Conservation (phyloP, 2,329 filamentous ascomycete genomes). For the Diaporthe australafricana region DNA sequence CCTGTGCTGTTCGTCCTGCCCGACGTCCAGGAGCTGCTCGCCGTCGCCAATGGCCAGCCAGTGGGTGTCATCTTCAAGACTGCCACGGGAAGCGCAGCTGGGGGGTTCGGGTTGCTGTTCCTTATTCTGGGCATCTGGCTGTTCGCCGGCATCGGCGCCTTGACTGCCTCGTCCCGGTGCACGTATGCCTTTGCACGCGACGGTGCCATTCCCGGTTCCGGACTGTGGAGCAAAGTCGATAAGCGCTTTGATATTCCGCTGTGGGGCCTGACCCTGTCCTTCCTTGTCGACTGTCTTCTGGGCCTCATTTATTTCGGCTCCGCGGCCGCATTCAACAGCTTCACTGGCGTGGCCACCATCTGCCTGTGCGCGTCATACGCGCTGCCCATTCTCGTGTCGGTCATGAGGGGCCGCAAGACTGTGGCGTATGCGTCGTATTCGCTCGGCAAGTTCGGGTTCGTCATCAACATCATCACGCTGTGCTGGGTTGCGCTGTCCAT, state of each 20-base stretch:
- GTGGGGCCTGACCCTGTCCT: slow-evolving; percentile 75
- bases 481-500: slow-evolving; percentile 78
- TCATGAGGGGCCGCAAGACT: slow-evolving; percentile 73
- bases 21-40: slow-evolving; percentile 71
- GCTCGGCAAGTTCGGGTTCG: slow-evolving; percentile 75
- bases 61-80: slow-evolving; percentile 82
- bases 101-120: slow-evolving; percentile 81
- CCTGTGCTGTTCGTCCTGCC: slow-evolving; percentile 83
- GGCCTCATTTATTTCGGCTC: slow-evolving; percentile 85
- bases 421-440: slow-evolving; percentile 76
- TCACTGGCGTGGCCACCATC: slow-evolving; percentile 84
- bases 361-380: slow-evolving; percentile 82
- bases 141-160: slow-evolving; percentile 79
- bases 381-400: slow-evolving; percentile 78
- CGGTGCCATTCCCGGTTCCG: slow-evolving; percentile 78
- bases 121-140: slow-evolving; percentile 81
- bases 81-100: slow-evolving; percentile 77
- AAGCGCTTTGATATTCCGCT: slow-evolving; percentile 76
- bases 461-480: slow-evolving; percentile 76
- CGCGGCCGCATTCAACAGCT: slow-evolving; percentile 81
- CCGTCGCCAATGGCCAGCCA: slow-evolving; percentile 78
- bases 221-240: slow-evolving; percentile 75
- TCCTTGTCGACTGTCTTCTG: slow-evolving; percentile 75
- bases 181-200: slow-evolving; percentile 83
- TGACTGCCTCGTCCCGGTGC: slow-evolving; percentile 80